phyloP scores from a whole-genome alignment of 1,139 yeast species.

The Suhomyces terraborum region DNA sequence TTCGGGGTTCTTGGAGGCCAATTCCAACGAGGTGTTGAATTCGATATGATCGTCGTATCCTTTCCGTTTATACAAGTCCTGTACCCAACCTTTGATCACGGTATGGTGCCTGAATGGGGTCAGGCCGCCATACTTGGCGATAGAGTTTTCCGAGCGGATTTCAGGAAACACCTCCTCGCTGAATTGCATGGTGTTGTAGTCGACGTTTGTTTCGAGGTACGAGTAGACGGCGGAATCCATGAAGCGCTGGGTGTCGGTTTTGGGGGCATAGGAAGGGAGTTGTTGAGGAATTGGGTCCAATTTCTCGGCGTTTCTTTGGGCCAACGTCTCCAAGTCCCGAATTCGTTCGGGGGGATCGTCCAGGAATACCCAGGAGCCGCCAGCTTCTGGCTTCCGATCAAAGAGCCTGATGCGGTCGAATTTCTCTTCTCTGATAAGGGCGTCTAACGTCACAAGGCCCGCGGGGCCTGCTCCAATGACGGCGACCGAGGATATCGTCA shows the following conservation, averaged over 20 bases:
- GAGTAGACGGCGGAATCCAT: constrained; percentile 24
- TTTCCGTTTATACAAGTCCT: constrained; percentile 20
- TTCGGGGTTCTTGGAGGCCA: constrained; percentile 14
- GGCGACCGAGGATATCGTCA: constrained; percentile 35
- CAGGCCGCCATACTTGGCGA: constrained; percentile 21
- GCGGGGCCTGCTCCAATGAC: constrained; percentile 70
- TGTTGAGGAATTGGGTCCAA: constrained; percentile 15
- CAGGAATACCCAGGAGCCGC: constrained; percentile 48
- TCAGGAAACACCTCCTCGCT: constrained; percentile 19
- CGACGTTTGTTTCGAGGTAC: constrained; percentile 21
- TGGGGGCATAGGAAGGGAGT: constrained; percentile 17
- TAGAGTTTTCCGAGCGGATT: constrained; percentile 16
- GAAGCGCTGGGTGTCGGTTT: constrained; percentile 21
- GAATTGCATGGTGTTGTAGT: constrained; percentile 20
- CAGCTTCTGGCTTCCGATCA: constrained; percentile 43
- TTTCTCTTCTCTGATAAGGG: constrained; percentile 38
- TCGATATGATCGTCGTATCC: constrained; percentile 25
- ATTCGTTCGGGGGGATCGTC: constrained; percentile 24
- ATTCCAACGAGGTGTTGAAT: constrained; percentile 18
- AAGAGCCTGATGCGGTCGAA: constrained; percentile 37
- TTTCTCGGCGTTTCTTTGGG: constrained; percentile 12
- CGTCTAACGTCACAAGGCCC: constrained; percentile 57
- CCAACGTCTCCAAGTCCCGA: constrained; percentile 18
- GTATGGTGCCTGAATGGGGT: constrained; percentile 19
- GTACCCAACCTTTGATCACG: constrained; percentile 19